phyloP scores from a whole-genome alignment of 768 basidiomycete species.

The Collybia sordida region DNA sequence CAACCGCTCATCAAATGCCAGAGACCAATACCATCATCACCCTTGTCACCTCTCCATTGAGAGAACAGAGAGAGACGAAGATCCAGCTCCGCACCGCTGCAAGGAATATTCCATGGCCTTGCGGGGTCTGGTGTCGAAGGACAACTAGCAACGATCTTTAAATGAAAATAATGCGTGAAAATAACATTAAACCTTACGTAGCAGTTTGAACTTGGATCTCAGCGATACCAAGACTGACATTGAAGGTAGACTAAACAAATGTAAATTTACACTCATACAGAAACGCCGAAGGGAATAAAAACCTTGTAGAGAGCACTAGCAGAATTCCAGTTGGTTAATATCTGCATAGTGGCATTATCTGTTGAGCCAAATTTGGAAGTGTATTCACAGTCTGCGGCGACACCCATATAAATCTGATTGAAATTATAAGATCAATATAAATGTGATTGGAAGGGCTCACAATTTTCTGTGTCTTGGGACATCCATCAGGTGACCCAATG shows the following conservation, averaged over 20 bases:
- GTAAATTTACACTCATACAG: not conserved
- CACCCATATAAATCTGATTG: conserved; percentile 71
- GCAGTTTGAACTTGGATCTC: conserved; percentile 72
- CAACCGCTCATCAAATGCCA: conserved; percentile 91
- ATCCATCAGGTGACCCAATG: conserved; percentile 72
- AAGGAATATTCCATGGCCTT: conserved; percentile 77
- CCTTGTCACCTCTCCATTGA: conserved; percentile 74
- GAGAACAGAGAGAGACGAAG: conserved; percentile 76
- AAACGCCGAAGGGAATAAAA: not conserved
- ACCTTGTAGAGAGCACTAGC: conserved; percentile 74
- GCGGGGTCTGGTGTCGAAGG: conserved; percentile 51
- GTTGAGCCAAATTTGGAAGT: conserved; percentile 60
- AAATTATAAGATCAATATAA: conserved; percentile 1
- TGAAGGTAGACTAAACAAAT: conserved; percentile 61
- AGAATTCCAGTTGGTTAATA: conserved; percentile 80
- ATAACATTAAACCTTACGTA: conserved; percentile 30
- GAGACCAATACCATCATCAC: conserved; percentile 73
- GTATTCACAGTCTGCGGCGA: conserved; percentile 87
- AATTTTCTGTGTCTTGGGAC: conserved; percentile 71
- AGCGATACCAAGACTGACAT: conserved; percentile 80
- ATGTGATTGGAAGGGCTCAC: conserved; percentile 31
- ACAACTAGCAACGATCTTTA: conserved; percentile 42
- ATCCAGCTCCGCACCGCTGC: conserved; percentile 58
- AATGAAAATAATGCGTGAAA: not conserved
- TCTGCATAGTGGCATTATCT: conserved; percentile 69